phyloP scores from a whole-genome alignment of 2,329 filamentous ascomycete species.

The Cladophialophora exuberans region DNA sequence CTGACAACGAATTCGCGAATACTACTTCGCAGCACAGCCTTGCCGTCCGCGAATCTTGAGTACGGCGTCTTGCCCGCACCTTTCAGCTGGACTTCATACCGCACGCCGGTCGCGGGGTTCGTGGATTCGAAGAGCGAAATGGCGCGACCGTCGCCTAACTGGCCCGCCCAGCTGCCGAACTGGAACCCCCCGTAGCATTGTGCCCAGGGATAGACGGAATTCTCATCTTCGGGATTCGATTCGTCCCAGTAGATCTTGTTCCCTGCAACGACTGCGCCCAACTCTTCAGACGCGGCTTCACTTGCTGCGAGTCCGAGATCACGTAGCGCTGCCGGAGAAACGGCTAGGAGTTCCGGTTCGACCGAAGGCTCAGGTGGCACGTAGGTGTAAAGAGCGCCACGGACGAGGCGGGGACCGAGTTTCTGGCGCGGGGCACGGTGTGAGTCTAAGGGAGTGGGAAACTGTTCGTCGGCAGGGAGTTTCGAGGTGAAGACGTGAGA shows the following conservation, averaged over 20 bases:
- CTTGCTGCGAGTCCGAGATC: constrained; percentile 76
- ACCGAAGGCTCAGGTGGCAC: constrained; percentile 77
- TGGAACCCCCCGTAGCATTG: constrained; percentile 83
- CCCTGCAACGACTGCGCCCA: constrained; percentile 76
- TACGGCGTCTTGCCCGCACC: constrained; percentile 93
- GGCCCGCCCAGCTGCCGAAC: constrained; percentile 87
- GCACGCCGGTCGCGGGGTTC: constrained; percentile 69
- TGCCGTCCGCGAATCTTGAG: constrained; percentile 93
- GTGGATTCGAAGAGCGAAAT: constrained; percentile 92
- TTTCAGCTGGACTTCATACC: constrained; percentile 93
- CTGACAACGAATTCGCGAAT: constrained; percentile 94
- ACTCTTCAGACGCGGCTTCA: constrained; percentile 72
- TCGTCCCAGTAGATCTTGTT: constrained; percentile 79
- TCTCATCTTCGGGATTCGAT: constrained; percentile 62
- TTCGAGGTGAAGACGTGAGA: constrained; percentile 66
- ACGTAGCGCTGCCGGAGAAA: constrained; percentile 75
- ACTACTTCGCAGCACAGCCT: constrained; percentile 87
- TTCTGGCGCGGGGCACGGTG: constrained; percentile 77
- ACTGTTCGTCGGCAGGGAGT: constrained; percentile 75
- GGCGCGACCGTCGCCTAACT: constrained; percentile 90
- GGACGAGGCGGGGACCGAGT: constrained; percentile 81
- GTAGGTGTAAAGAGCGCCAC: constrained; percentile 84
- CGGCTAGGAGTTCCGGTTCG: constrained; percentile 76
- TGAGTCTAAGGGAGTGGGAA: constrained; percentile 78
- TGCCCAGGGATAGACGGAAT: constrained; percentile 97